Percentiles rank a stretch among this genome's conserved stretches.
Conservation (phyloP, 768 basidiomycete species). For the Amanita subjunquillea region DNA sequence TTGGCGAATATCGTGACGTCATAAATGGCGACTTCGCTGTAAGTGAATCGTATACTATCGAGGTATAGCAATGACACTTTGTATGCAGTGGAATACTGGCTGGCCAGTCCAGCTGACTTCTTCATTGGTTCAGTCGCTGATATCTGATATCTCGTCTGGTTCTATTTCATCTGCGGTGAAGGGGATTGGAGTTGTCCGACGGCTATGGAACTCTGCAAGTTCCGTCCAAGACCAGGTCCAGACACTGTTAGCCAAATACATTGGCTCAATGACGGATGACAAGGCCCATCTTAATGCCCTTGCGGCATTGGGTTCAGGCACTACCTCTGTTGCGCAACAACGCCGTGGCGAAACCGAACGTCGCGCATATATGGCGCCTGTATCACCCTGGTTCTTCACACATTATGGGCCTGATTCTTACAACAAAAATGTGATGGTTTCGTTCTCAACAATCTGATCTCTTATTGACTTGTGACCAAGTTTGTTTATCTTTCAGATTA, state of each 20-base stretch:
- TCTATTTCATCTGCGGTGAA: neutral
- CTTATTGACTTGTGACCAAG: conserved; percentile 18
- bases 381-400: conserved; percentile 74
- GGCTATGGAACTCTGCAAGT: conserved; percentile 2
- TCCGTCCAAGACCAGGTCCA: conserved; percentile 13
- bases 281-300: conserved; percentile 39
- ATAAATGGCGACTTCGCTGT: conserved; percentile 57
- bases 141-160: conserved; percentile 5
- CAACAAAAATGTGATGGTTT: conserved; percentile 51
- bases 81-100: conserved; percentile 61
- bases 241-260: conserved; percentile 20
- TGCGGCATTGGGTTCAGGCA: conserved; percentile 12
- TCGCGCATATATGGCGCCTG: conserved; percentile 37
- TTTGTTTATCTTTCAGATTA: conserved; percentile 60
- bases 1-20: conserved; percentile 33
- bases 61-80: conserved; percentile 7
- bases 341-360: conserved; percentile 14
- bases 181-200: neutral
- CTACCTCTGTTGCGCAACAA: conserved; percentile 11
- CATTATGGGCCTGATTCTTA: conserved; percentile 59
- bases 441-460: neutral
- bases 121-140: conserved; percentile 21
- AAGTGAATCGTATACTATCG: conserved; percentile 11
- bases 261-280: conserved; percentile 45
- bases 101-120: conserved; percentile 63